These are phyloP conservation scores for Kwoniella newhampshirensis DNA, from an alignment of 768 basidiomycete species.

Conservation along the genomic window DNA sequence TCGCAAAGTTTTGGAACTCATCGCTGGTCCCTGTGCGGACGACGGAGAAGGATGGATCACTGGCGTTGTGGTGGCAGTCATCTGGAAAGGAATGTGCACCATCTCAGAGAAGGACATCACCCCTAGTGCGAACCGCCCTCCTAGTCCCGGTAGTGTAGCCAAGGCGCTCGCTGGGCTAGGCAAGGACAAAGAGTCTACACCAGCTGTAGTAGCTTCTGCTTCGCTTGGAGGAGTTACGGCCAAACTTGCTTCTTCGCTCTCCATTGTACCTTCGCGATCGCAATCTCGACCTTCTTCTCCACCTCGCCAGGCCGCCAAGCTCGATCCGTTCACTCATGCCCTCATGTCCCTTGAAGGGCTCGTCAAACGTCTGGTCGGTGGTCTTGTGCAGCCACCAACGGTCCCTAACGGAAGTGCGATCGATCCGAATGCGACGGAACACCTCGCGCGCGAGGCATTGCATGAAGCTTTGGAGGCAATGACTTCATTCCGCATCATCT, in stretches of 20 bases:
- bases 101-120: conserved; percentile 38
- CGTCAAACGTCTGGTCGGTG: conserved; percentile 41
- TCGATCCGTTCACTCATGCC: conserved; percentile 41
- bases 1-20: conserved; percentile 47
- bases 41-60: conserved; percentile 53
- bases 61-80: conserved; percentile 50
- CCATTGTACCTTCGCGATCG: conserved; percentile 50
- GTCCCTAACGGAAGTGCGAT: conserved; percentile 6
- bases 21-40: conserved; percentile 47
- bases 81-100: conserved; percentile 52
- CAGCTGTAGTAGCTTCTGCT: conserved; percentile 21
- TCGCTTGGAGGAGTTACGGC: conserved; percentile 38
- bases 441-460: conserved; percentile 50
- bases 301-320: conserved; percentile 23
- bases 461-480: conserved; percentile 51
- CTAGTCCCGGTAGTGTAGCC: conserved; percentile 43
- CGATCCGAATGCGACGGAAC: conserved; percentile 45
- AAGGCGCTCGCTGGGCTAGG: conserved; percentile 42
- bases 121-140: conserved; percentile 30
- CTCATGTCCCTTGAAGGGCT: conserved; percentile 51
- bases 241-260: conserved; percentile 43
- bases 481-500: conserved; percentile 43
- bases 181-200: conserved; percentile 32
- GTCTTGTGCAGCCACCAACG: conserved; percentile 42
- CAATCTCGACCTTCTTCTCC: conserved; percentile 51